phyloP scores from a whole-genome alignment of 2,329 filamentous ascomycete species.

The Blastomyces percursus region DNA sequence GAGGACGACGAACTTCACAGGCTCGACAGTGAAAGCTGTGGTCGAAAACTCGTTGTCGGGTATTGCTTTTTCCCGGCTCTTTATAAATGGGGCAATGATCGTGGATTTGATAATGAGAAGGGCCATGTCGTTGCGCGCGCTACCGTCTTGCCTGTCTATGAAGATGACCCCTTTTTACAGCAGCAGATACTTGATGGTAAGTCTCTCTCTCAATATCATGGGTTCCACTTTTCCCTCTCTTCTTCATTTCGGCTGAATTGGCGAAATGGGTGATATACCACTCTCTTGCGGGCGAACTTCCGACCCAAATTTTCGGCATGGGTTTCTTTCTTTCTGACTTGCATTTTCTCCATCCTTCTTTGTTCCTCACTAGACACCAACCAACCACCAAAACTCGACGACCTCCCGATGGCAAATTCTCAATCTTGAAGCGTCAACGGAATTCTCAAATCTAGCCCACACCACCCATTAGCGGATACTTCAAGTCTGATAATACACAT shows the following conservation, averaged over 20 bases:
- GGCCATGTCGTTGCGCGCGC: constrained; percentile 2
- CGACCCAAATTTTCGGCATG: background rate
- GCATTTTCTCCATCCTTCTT: background rate
- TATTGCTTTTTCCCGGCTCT: constrained; percentile 4
- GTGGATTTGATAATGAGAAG: constrained; percentile 1
- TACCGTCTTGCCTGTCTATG: constrained; percentile 1
- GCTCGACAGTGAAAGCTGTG: background rate
- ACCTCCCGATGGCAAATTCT: background rate
- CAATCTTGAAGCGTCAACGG: background rate
- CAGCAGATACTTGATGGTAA: constrained; percentile 2
- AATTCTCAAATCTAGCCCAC: background rate
- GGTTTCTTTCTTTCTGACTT: background rate
- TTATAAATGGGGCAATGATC: constrained; percentile 6
- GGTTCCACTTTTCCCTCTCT: background rate
- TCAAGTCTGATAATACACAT: background rate
- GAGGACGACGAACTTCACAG: constrained; percentile 1
- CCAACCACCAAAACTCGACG: background rate
- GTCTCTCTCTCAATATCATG: background rate
- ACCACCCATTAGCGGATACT: background rate
- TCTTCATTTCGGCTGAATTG: background rate
- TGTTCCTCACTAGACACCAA: background rate
- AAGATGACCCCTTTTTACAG: constrained; percentile 1
- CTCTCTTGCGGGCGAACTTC: background rate
- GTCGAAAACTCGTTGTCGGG: background rate
- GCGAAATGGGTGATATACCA: background rate